These are phyloP conservation scores for Cordyceps tenuipes DNA, from an alignment of 2,329 filamentous ascomycete species.

Conservation along the genomic window DNA sequence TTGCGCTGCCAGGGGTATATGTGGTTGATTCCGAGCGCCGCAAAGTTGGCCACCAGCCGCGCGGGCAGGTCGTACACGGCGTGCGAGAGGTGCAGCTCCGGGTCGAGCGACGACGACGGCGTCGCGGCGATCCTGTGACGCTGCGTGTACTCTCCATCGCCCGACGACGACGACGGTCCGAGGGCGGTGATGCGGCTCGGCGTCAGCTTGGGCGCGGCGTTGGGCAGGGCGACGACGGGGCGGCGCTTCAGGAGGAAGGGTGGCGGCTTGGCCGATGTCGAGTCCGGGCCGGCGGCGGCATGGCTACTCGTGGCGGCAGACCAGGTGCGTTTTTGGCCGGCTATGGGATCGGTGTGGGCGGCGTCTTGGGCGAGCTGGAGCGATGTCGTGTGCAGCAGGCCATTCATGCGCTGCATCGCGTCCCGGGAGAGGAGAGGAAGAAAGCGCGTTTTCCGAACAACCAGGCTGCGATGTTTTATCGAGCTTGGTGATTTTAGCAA, in stretches of 20 bases:
- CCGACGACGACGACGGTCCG: conserved; percentile 12
- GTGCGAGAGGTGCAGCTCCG: conserved; percentile 54
- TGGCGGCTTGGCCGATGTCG: conserved; percentile 6
- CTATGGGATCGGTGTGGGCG: conserved; percentile 21
- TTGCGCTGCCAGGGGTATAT: conserved; percentile 77
- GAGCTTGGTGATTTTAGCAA: neutral
- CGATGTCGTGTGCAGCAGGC: conserved; percentile 42
- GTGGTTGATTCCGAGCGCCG: conserved; percentile 55
- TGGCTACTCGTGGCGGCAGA: conserved; percentile 17
- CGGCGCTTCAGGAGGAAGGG: conserved; percentile 25
- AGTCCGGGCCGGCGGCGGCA: conserved; percentile 9
- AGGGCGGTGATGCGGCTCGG: conserved; percentile 40
- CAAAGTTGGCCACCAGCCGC: conserved; percentile 56
- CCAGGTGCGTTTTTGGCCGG: conserved; percentile 39
- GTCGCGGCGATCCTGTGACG: conserved; percentile 43
- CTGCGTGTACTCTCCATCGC: conserved; percentile 48
- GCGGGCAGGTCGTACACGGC: conserved; percentile 53
- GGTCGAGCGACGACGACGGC: conserved; percentile 42
- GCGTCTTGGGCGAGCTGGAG: conserved; percentile 37
- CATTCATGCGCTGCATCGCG: conserved; percentile 32
- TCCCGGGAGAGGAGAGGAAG: neutral
- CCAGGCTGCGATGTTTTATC: neutral
- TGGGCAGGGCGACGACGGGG: conserved; percentile 23
- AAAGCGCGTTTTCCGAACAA: too few relatives aligned
- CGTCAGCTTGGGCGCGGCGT: conserved; percentile 22